Evolutionary conservation across 2,329 filamentous ascomycete species (phyloP).

Genomic region (Cryphonectria parasitica): DNA sequence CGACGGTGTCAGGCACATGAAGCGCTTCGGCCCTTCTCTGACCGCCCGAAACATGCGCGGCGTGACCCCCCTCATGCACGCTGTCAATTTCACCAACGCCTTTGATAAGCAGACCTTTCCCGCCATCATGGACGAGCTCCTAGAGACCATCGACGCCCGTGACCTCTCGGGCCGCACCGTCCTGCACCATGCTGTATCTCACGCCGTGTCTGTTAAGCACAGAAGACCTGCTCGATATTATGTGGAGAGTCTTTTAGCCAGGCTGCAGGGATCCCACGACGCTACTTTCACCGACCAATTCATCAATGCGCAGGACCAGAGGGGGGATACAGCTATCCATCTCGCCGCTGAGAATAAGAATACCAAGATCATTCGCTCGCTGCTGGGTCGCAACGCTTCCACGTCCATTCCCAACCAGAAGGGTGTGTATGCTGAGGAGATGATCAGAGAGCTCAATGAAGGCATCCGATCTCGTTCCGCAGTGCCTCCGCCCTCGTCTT

Average conservation of each 20-base stretch:
- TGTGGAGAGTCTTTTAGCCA: slow-evolving; percentile 86
- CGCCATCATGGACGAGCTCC: slow-evolving; percentile 78
- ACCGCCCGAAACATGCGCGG: slow-evolving; percentile 71
- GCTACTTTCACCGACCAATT: slow-evolving; percentile 77
- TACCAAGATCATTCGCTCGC: slow-evolving; percentile 82
- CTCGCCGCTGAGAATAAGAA: slow-evolving; percentile 80
- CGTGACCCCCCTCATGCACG: slow-evolving; percentile 92
- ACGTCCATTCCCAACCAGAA: slow-evolving; percentile 82
- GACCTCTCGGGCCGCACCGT: slow-evolving; percentile 85
- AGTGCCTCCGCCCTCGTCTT: slow-evolving; percentile 74
- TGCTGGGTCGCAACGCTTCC: slow-evolving; percentile 78
- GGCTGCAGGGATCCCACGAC: slow-evolving; percentile 76
- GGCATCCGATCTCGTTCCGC: slow-evolving; percentile 66
- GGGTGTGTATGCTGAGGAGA: slow-evolving; percentile 81
- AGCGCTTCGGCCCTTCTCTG: slow-evolving; percentile 76
- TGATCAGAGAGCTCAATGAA: slow-evolving; percentile 77
- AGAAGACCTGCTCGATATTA: slow-evolving; percentile 85
- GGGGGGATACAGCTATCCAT: slow-evolving; percentile 85
- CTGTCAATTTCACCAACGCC: slow-evolving; percentile 95
- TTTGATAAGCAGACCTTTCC: slow-evolving; percentile 93
- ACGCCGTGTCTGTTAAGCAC: slow-evolving; percentile 74
- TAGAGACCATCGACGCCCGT: slow-evolving; percentile 76
- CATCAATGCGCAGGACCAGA: slow-evolving; percentile 79
- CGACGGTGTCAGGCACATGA: slow-evolving; percentile 85
- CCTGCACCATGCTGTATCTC: slow-evolving; percentile 76